phyloP scores from a whole-genome alignment of 768 basidiomycete genomes.

The Cystobasidium onofrii region DNA sequence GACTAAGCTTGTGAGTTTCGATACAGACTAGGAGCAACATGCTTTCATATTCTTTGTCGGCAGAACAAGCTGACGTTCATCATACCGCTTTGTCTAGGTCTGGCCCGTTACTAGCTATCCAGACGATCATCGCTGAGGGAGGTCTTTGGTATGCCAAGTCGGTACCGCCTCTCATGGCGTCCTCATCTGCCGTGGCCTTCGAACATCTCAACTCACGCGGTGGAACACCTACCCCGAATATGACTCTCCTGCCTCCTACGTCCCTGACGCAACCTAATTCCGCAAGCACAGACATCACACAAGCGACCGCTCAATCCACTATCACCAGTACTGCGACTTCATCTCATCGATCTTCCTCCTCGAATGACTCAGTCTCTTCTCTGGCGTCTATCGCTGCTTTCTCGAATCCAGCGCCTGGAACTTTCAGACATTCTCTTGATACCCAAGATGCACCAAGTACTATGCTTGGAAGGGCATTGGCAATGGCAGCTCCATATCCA shows the following conservation, averaged over 20 bases:
- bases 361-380: constrained; percentile 10
- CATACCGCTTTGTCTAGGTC: neutral
- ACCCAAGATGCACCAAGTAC: constrained; percentile 17
- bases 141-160: constrained; percentile 8
- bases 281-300: neutral
- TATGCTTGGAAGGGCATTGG: neutral
- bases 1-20: constrained; percentile 13
- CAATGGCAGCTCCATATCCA: constrained; percentile 20
- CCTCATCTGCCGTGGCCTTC: constrained; percentile 25
- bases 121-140: constrained; percentile 23
- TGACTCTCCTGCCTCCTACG: neutral
- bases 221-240: neutral
- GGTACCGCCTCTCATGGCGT: constrained; percentile 20
- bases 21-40: too few species aligned
- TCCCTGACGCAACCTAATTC: neutral
- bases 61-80: too few species aligned
- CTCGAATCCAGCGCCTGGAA: constrained; percentile 6
- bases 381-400: constrained; percentile 25
- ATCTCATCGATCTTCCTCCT: constrained; percentile 1
- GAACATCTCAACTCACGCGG: constrained; percentile 27
- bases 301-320: neutral
- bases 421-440: constrained; percentile 15
- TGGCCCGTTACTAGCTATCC: constrained; percentile 21
- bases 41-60: too few species aligned
- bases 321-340: neutral